Conservation (phyloP, 169 alveolate genomes). For the Cryptosporidium meleagridis region DNA sequence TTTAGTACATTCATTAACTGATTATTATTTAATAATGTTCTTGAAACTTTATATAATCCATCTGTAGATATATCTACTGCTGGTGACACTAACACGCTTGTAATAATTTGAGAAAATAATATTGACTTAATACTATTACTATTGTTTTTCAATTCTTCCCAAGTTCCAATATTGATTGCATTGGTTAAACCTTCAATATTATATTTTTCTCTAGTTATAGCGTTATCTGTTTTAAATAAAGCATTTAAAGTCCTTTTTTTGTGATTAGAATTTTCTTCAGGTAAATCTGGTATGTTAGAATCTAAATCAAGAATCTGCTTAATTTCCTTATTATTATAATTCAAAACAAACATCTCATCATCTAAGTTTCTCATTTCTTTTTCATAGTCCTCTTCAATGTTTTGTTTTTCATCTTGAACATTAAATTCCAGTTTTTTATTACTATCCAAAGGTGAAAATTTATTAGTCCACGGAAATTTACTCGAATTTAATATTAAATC, state of each 20-base stretch:
- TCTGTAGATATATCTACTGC: slow-evolving; percentile 33
- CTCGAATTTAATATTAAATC: slow-evolving; percentile 22
- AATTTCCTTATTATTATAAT: neutral
- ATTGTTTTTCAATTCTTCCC: slow-evolving; percentile 18
- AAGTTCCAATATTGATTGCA: slow-evolving; percentile 12
- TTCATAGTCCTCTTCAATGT: neutral
- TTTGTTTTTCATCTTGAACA: neutral
- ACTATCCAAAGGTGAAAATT: slow-evolving; percentile 41
- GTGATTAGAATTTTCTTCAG: neutral
- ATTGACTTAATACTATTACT: slow-evolving; percentile 40
- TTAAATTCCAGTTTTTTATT: neutral
- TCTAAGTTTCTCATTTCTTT: neutral
- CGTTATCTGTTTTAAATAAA: neutral
- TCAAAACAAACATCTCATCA: slow-evolving; percentile 31
- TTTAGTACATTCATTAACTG: slow-evolving; percentile 31
- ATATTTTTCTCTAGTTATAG: neutral
- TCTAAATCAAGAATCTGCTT: neutral
- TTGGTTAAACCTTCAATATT: neutral
- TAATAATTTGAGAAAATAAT: slow-evolving; percentile 54
- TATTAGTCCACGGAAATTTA: slow-evolving; percentile 54
- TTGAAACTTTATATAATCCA: slow-evolving; percentile 39
- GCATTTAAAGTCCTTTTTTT: neutral
- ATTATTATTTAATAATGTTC: slow-evolving; percentile 27
- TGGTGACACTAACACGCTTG: slow-evolving; percentile 60
- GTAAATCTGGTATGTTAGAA: neutral